A percentile compares a stretch with the other conserved stretches of the same genome.
Conservation (phyloP, 148 eudicot species). For the Camellia lanceoleosa region DNA sequence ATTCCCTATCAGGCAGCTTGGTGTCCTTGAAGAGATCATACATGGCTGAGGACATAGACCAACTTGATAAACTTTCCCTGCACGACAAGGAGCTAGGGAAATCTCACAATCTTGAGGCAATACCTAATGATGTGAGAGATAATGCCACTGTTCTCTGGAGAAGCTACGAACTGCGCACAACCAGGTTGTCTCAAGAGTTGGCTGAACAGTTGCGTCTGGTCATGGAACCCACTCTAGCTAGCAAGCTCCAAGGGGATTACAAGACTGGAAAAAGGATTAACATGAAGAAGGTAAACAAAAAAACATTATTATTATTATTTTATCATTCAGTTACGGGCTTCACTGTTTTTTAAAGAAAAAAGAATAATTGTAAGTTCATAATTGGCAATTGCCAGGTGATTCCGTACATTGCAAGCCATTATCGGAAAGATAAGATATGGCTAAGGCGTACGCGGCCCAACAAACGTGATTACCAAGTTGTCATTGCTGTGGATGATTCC, state of each 20-base stretch:
- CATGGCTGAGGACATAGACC: slow-evolving; percentile 39
- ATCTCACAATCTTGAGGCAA: slow-evolving; percentile 43
- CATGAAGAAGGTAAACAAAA: slow-evolving; percentile 78
- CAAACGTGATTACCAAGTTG: slow-evolving; percentile 94
- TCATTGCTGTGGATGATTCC: slow-evolving; percentile 93
- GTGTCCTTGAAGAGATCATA: slow-evolving; percentile 52
- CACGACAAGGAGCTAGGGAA: slow-evolving; percentile 40
- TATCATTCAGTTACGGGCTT: slow-evolving; percentile 1
- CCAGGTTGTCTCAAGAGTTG: slow-evolving; percentile 91
- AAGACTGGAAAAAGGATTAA: slow-evolving; percentile 97
- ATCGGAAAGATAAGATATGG: slow-evolving; percentile 97
- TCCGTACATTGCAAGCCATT: slow-evolving; percentile 89
- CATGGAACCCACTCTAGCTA: slow-evolving; percentile 96
- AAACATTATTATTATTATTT: background rate
- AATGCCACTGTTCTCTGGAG: slow-evolving; percentile 70
- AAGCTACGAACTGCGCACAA: slow-evolving; percentile 69
- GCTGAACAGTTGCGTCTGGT: slow-evolving; percentile 94
- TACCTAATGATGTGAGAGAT: slow-evolving; percentile 39
- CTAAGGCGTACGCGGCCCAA: slow-evolving; percentile 86
- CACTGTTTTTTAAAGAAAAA: too few relatives aligned
- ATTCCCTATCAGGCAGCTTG: slow-evolving; percentile 48
- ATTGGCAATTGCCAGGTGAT: slow-evolving; percentile 54
- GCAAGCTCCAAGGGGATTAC: slow-evolving; percentile 98
- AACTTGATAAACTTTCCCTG: slow-evolving; percentile 32
- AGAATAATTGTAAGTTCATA: background rate